Evolutionary conservation across 257 asterid species (phyloP).

Genomic region (Solanum paucissectum): DNA sequence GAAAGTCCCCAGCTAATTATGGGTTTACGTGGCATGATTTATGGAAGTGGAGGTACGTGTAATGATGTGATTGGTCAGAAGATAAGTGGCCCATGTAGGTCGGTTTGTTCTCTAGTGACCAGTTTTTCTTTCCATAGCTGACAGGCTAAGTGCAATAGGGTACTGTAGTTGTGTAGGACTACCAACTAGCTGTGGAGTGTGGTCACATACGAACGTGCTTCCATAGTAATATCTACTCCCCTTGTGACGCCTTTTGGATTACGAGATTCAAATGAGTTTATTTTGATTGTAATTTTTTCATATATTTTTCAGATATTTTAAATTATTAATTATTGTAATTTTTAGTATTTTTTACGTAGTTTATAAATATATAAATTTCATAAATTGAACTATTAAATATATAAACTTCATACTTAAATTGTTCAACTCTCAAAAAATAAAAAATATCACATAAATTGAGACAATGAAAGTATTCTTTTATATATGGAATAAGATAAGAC

Average conservation of each 20-base stretch:
- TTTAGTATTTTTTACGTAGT: too few relatives aligned
- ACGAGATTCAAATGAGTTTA: too few relatives aligned
- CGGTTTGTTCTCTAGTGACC: constrained; percentile 8
- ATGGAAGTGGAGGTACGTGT: neutral
- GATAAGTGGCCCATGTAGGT: neutral
- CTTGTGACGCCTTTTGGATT: too few relatives aligned
- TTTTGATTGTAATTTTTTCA: accelerated
- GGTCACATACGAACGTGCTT: neutral
- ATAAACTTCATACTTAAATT: too few relatives aligned
- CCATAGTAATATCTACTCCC: neutral
- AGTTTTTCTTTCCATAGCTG: neutral
- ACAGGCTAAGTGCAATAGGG: neutral
- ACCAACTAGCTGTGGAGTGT: neutral
- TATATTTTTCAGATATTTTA: accelerated
- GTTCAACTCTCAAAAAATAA: too few relatives aligned
- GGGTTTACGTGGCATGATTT: constrained; percentile 14
- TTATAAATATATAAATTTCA: too few relatives aligned
- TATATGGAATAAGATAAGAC: too few relatives aligned
- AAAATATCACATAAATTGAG: too few relatives aligned
- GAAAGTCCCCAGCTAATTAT: constrained; percentile 8
- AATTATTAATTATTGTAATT: too few relatives aligned
- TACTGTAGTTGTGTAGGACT: neutral
- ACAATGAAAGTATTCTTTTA: too few relatives aligned
- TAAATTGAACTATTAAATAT: too few relatives aligned
- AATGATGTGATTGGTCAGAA: neutral